Conservation (phyloP, 352 stramenopile genomes). For the Phytophthora syringae region DNA sequence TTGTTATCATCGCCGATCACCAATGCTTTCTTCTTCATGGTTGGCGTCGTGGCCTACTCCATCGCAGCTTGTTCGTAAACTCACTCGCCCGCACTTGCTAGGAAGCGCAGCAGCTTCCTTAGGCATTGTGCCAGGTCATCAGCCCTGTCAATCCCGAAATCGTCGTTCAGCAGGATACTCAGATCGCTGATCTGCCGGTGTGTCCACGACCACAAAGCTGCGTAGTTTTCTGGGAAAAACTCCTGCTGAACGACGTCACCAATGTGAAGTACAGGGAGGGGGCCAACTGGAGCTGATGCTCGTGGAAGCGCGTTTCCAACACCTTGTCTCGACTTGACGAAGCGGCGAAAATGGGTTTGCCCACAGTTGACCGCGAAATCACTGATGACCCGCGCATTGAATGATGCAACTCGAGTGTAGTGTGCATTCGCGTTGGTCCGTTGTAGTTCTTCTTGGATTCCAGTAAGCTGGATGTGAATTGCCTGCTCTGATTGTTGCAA, state of each 20-base stretch:
- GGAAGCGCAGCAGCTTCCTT: not conserved
- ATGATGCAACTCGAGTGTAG: not conserved
- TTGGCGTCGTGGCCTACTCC: no score
- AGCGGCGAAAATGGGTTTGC: not conserved
- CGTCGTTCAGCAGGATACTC: constrained; percentile 12
- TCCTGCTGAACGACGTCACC: constrained; percentile 3
- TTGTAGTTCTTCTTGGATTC: not conserved
- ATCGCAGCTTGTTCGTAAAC: no score
- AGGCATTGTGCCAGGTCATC: not conserved
- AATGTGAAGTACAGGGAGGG: not conserved
- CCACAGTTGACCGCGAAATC: not conserved
- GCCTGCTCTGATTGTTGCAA: not conserved
- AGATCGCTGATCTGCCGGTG: constrained; percentile 3
- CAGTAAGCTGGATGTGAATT: not conserved
- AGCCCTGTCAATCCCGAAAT: constrained; percentile 6
- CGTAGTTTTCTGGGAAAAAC: constrained; percentile 6
- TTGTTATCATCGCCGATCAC: no score
- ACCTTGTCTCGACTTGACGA: constrained; percentile 1
- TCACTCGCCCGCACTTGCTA: not conserved
- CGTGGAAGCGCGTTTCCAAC: not conserved
- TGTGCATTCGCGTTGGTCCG: not conserved
- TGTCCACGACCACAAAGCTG: not conserved
- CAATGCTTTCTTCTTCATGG: no score
- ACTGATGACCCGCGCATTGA: not conserved
- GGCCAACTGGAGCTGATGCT: not conserved